Evolutionary conservation across 2,329 filamentous ascomycete species (phyloP).

Genomic region (Sporothrix globosa): DNA sequence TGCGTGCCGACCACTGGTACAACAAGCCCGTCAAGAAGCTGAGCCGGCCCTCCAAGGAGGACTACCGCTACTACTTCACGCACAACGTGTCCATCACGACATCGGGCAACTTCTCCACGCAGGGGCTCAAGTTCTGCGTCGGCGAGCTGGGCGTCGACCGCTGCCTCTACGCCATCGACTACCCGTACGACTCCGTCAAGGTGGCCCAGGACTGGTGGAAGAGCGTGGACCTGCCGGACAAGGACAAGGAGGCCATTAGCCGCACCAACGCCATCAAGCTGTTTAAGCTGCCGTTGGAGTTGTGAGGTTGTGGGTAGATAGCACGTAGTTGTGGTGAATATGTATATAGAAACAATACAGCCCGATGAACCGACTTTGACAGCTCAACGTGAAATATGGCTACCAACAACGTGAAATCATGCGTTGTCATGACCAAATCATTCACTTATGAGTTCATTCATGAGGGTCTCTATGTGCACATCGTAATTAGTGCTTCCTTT

Average conservation of each 20-base stretch:
- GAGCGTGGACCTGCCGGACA: constrained; percentile 39
- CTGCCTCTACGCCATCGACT: constrained; percentile 49
- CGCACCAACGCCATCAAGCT: constrained; percentile 43
- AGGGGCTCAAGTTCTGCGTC: constrained; percentile 48
- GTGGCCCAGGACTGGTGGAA: constrained; percentile 45
- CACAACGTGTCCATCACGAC: constrained; percentile 50
- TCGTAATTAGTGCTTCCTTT: no score
- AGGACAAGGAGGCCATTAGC: constrained; percentile 41
- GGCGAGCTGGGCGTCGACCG: constrained; percentile 46
- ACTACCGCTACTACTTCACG: constrained; percentile 48
- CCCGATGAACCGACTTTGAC: no score
- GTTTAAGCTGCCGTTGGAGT: constrained; percentile 44
- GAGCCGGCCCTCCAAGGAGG: constrained; percentile 45
- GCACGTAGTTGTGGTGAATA: no score
- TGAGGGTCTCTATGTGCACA: no score
- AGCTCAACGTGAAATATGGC: no score
- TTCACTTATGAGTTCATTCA: no score
- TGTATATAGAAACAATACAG: no score
- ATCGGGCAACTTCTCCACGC: constrained; percentile 48
- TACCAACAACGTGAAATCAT: no score
- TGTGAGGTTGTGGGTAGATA: neutral
- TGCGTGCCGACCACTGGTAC: constrained; percentile 49
- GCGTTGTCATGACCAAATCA: no score
- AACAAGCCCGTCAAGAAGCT: constrained; percentile 49
- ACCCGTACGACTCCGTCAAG: constrained; percentile 44